phyloP scores from a whole-genome alignment of 352 stramenopile species.

The Blastocystis sp. region DNA sequence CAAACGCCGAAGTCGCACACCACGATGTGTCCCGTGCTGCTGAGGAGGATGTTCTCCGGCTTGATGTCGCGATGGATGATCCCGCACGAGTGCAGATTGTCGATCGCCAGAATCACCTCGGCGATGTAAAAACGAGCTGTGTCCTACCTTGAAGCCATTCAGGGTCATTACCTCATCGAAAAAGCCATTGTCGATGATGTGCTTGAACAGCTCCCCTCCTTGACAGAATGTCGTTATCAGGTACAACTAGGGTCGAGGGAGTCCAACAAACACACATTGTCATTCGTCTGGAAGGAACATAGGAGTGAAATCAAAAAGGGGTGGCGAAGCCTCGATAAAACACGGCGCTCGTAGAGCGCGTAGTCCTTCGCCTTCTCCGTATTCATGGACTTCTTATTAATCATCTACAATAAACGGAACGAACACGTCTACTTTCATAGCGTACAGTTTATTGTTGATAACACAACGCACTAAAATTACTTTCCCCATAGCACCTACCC shows the following conservation, averaged over 20 bases:
- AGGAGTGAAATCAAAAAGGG: conserved; percentile 93
- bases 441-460: conserved; percentile 73
- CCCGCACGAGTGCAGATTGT: conserved; percentile 84
- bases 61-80: conserved; percentile 99
- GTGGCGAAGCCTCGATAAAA: conserved; percentile 85
- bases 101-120: conserved; percentile 83
- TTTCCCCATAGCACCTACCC: conserved; percentile 88
- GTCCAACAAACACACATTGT: conserved; percentile 70
- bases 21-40: conserved; percentile 81
- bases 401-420: conserved; percentile 73
- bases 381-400: conserved; percentile 82
- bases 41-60: conserved; percentile 94
- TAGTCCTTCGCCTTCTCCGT: conserved; percentile 88
- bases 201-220: conserved; percentile 91
- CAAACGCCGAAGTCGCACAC: conserved; percentile 94
- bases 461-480: conserved; percentile 88
- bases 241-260: conserved; percentile 74
- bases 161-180: not conserved
- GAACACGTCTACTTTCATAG: conserved; percentile 80
- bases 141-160: conserved; percentile 74
- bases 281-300: conserved; percentile 89
- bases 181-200: conserved; percentile 69
- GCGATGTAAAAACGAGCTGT: conserved; percentile 85
- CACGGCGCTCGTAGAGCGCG: conserved; percentile 87
- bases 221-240: conserved; percentile 96